Base-by-base conservation (phyloP, 2,329 filamentous ascomycete species). In the Ceratocystis cacaofunesta region DNA sequence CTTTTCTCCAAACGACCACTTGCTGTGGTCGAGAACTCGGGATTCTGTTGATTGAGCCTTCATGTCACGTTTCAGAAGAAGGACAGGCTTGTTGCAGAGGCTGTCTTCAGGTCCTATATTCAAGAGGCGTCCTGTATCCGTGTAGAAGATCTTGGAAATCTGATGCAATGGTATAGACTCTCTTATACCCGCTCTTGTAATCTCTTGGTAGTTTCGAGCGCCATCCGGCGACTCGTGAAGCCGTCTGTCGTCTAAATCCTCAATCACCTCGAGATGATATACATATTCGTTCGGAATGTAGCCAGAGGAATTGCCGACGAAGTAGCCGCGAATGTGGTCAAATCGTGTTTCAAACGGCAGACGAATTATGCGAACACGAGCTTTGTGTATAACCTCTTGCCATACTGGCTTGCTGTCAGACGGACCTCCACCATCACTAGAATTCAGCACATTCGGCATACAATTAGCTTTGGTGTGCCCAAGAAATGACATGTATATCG, bases 351-450 rank as follows among this genome's bases (percentile, higher is more conserved):
- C 61, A 58, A 66, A 50, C 25, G 85, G 88, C 0, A 89, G 82
- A 61, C 92, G 82, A 70, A 88, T 82, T 10, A 99, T 78, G 66
- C 91, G 90, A 12, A 96, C 85, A 48, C 86, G 84, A 19, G 91
- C 89, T 74, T 97, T 99, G 77, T 97, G 92, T 68, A 96, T 86
- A 50, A 95, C 91, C 73, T 99, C 92, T 73, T 97, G 94, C 94
- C 94, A 97, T 0, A 92, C 88, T 0, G 90, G 79, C 69, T 79
- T 82, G 78, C 76, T 85, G 7, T 63, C 44, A 8, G 55, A 15
- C 1, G 10, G 36, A 0, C 3, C 3, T 15, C 7, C 6, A 5
- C 48, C 22, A 6, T 17, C 8, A 15, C 15, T 25, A 6, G 25
- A 28, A 25, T 12, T 2, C 6, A 25, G 10, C 10, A 6, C 22